phyloP scores from a whole-genome alignment of 352 stramenopile species.

The Globisporangium paroecandrum region DNA sequence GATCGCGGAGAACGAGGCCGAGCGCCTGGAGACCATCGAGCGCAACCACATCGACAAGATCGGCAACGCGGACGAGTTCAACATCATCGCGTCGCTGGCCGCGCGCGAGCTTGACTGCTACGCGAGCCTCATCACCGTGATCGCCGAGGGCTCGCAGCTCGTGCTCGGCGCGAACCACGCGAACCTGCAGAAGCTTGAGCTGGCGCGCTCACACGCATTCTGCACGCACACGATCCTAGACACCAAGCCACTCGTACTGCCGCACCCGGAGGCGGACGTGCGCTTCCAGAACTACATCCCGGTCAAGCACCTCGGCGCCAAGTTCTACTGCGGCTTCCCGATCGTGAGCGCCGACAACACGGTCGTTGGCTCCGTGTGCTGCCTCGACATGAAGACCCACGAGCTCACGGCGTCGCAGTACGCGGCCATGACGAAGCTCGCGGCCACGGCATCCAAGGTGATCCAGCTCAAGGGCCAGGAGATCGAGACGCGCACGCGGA shows the following conservation, averaged over 20 bases:
- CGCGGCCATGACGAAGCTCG: slow-evolving; percentile 23
- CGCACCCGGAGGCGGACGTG: slow-evolving; percentile 47
- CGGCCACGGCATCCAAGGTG: slow-evolving; percentile 45
- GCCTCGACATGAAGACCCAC: slow-evolving; percentile 39
- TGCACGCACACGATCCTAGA: slow-evolving; percentile 37
- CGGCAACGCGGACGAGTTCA: slow-evolving; percentile 49
- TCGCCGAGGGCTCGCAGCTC: slow-evolving; percentile 44
- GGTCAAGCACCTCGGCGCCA: slow-evolving; percentile 33
- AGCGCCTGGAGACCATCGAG: slow-evolving; percentile 38
- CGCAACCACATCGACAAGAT: slow-evolving; percentile 35
- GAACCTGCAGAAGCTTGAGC: slow-evolving; percentile 15
- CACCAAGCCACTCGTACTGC: slow-evolving; percentile 41
- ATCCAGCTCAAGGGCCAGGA: slow-evolving; percentile 18
- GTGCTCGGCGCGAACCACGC: slow-evolving; percentile 29
- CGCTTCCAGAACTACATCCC: slow-evolving; percentile 39
- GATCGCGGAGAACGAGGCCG: slow-evolving; percentile 35
- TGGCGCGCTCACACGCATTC: slow-evolving; percentile 29
- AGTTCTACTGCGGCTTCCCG: slow-evolving; percentile 43
- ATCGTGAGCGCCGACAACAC: slow-evolving; percentile 18
- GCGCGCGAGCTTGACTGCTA: slow-evolving; percentile 55
- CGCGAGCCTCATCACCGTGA: slow-evolving; percentile 49
- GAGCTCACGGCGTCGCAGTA: slow-evolving; percentile 32
- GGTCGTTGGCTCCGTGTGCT: slow-evolving; percentile 32
- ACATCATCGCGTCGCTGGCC: slow-evolving; percentile 52
- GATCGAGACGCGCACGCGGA: neutral